Evolutionary conservation across 179 eudicot species (phyloP).

Genomic region (Silene coronaria): DNA sequence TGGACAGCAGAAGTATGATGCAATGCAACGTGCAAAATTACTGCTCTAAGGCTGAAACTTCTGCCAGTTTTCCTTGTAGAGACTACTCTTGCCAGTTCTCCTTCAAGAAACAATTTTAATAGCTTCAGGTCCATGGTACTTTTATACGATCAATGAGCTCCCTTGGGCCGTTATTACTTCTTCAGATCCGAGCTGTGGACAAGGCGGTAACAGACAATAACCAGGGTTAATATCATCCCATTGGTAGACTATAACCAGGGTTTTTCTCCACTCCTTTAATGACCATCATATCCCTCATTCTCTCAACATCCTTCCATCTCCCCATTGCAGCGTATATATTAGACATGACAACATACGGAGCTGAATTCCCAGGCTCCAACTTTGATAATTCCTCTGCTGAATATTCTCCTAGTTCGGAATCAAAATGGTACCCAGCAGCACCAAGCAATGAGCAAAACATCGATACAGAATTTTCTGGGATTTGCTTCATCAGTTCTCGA

Average conservation of each 20-base stretch:
- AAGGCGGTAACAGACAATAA: too few species aligned
- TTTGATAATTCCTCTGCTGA: constrained; percentile 47
- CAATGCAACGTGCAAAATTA: not conserved
- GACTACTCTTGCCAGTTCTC: too few species aligned
- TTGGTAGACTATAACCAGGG: constrained; percentile 34
- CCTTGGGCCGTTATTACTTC: not conserved
- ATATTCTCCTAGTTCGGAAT: constrained; percentile 51
- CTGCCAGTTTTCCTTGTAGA: not conserved
- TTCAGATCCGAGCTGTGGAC: not conserved
- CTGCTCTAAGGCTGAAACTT: not conserved
- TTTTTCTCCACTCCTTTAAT: constrained; percentile 37
- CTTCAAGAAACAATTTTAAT: not conserved
- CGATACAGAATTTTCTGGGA: constrained; percentile 43
- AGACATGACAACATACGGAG: constrained; percentile 52
- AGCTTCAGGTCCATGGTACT: not conserved
- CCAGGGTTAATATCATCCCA: not conserved
- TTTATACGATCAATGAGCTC: not conserved
- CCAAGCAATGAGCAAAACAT: constrained; percentile 60
- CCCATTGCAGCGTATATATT: constrained; percentile 69
- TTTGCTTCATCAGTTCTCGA: constrained; percentile 34
- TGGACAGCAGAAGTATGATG: not conserved
- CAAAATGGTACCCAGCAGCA: constrained; percentile 49
- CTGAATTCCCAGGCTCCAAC: constrained; percentile 53
- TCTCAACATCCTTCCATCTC: constrained; percentile 68
- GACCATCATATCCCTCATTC: constrained; percentile 43